These are phyloP conservation scores for Chlorella sp. DNA, from an alignment of 139 green algal species.

Conservation along the genomic window DNA sequence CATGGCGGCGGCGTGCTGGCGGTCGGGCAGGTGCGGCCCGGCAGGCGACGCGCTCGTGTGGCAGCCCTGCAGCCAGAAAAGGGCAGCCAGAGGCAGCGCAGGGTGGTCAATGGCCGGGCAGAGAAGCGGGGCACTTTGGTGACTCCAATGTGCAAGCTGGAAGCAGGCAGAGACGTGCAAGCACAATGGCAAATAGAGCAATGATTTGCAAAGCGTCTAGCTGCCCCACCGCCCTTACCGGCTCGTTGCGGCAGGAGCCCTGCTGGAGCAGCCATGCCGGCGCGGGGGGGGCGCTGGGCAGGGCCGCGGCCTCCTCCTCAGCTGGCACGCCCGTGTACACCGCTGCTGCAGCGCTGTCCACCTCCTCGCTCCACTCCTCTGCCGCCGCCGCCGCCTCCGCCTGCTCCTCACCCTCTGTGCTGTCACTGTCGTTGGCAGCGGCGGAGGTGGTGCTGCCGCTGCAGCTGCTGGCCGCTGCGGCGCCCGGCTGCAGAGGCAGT, in stretches of 20 bases:
- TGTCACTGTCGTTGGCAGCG: background rate
- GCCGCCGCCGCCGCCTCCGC: background rate
- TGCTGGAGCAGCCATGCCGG: conserved; percentile 6
- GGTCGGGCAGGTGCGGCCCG: background rate
- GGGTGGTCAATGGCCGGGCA: background rate
- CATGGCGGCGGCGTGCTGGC: background rate
- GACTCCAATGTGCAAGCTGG: background rate
- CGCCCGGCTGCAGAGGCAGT: background rate
- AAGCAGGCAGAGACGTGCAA: background rate
- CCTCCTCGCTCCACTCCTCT: background rate
- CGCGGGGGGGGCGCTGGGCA: background rate
- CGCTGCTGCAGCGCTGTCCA: background rate
- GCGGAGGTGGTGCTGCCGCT: background rate
- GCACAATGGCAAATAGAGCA: background rate
- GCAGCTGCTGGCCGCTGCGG: background rate
- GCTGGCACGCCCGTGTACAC: background rate
- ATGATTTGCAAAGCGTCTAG: background rate
- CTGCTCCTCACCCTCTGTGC: background rate
- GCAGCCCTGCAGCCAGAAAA: background rate
- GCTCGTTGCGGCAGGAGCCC: background rate
- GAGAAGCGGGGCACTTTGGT: too few species aligned
- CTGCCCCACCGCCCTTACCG: background rate
- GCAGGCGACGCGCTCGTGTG: background rate
- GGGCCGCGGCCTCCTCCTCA: background rate
- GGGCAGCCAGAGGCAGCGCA: background rate